phyloP scores from a whole-genome alignment of 495 filamentous ascomycete genomes.

The Penicillium flavigenum region DNA sequence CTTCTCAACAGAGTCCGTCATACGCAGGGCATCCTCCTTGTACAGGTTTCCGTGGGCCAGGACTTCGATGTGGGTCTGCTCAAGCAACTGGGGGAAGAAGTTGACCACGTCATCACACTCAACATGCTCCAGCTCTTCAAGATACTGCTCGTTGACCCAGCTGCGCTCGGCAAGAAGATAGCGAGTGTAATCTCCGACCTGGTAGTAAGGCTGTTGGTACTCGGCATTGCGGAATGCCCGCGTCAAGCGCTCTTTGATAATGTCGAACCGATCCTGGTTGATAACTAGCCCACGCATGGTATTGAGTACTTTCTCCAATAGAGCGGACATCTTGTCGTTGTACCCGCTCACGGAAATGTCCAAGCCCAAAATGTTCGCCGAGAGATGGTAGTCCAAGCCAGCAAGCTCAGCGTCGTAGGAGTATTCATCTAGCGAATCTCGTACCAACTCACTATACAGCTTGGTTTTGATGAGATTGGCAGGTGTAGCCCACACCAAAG shows the following conservation, averaged over 20 bases:
- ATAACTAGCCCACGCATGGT: conserved; percentile 85
- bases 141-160: conserved; percentile 78
- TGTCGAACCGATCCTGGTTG: conserved; percentile 79
- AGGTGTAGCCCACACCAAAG: conserved; percentile 73
- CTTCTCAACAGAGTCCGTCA: conserved; percentile 78
- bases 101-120: conserved; percentile 68
- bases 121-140: conserved; percentile 71
- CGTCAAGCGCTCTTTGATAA: conserved; percentile 82
- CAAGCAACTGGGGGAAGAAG: conserved; percentile 79
- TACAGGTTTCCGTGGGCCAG: conserved; percentile 91
- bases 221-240: conserved; percentile 82
- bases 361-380: conserved; percentile 66
- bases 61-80: conserved; percentile 83
- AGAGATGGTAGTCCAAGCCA: conserved; percentile 80
- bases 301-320: conserved; percentile 85
- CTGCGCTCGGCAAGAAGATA: conserved; percentile 76
- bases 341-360: conserved; percentile 84
- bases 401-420: conserved; percentile 95
- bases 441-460: conserved; percentile 82
- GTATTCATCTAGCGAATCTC: conserved; percentile 90
- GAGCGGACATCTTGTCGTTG: conserved; percentile 90
- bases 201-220: conserved; percentile 81
- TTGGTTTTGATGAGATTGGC: conserved; percentile 72
- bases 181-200: conserved; percentile 79
- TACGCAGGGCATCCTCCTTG: conserved; percentile 88